Conservation (phyloP, 1,284 basidiomycete species). For the Hypsizygus ulmarius region DNA sequence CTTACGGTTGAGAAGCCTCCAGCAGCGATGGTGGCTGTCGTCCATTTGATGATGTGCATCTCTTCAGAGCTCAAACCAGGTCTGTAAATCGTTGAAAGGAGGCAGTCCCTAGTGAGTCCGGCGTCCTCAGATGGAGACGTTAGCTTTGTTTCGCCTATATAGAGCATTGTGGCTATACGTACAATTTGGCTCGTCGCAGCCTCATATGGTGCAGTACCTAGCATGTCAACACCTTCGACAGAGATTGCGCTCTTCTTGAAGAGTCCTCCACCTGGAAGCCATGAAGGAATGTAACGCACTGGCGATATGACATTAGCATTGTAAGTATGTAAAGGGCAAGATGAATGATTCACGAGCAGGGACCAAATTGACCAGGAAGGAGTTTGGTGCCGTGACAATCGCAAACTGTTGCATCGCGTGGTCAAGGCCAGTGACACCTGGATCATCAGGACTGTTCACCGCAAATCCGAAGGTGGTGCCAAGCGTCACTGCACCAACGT, state of each 20-base stretch:
- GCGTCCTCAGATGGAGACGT: conserved; percentile 18
- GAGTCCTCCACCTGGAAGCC: conserved; percentile 30
- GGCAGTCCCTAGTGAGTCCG: conserved; percentile 29
- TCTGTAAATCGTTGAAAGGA: conserved; percentile 29
- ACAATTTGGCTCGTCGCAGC: conserved; percentile 26
- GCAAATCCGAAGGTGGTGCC: conserved; percentile 36
- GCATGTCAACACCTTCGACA: conserved; percentile 28
- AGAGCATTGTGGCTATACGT: conserved; percentile 9
- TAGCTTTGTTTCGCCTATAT: conserved; percentile 18
- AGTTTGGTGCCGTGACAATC: conserved; percentile 30
- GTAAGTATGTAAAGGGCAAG: conserved; percentile 8
- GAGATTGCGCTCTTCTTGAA: conserved; percentile 26
- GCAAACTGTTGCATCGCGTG: conserved; percentile 35
- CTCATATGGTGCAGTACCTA: conserved; percentile 32
- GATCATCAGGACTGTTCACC: conserved; percentile 31
- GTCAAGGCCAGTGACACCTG: conserved; percentile 30
- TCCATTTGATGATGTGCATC: conserved; percentile 37
- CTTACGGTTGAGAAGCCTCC: conserved; percentile 5
- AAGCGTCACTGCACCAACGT: conserved; percentile 34
- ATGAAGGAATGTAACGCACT: conserved; percentile 6
- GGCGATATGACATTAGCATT: conserved; percentile 30
- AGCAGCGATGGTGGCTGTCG: conserved; percentile 4
- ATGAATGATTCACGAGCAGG: conserved; percentile 29
- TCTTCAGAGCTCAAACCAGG: conserved; percentile 24
- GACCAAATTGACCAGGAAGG: conserved; percentile 26